Conservation (phyloP, 2,329 filamentous ascomycete species). For the Purpureocillium takamizusanense region DNA sequence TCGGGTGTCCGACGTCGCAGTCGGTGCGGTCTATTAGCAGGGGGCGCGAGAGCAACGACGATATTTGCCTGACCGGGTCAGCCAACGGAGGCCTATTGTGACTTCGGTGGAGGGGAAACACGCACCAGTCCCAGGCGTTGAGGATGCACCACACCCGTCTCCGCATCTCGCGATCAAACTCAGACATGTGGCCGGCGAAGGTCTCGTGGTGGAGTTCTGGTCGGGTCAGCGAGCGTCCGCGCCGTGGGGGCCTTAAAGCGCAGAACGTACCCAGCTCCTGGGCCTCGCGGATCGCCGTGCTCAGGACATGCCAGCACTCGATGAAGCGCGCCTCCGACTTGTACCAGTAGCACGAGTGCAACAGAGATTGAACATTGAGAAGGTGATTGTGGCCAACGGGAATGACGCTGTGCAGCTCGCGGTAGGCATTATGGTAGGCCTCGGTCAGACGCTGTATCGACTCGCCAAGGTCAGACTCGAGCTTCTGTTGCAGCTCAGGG, state of each 20-base stretch:
- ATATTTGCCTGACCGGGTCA: slow-evolving; percentile 21
- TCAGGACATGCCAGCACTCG: slow-evolving; percentile 27
- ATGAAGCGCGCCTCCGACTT: slow-evolving; percentile 25
- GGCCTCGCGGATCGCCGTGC: slow-evolving; percentile 24
- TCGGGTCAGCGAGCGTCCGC: neutral
- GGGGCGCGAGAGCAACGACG: slow-evolving; percentile 21
- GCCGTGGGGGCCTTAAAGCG: too few species aligned
- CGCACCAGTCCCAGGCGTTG: slow-evolving; percentile 28
- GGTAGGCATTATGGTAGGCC: slow-evolving; percentile 21
- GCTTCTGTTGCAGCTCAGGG: slow-evolving; percentile 17
- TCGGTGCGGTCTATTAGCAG: slow-evolving; percentile 24
- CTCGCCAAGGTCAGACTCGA: slow-evolving; percentile 21
- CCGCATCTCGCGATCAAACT: slow-evolving; percentile 26
- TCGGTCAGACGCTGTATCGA: slow-evolving; percentile 18
- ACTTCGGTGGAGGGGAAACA: neutral
- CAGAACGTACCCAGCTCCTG: slow-evolving; percentile 21
- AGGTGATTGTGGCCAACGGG: slow-evolving; percentile 23
- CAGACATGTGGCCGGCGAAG: slow-evolving; percentile 13
- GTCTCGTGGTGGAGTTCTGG: slow-evolving; percentile 22
- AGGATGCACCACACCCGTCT: slow-evolving; percentile 27
- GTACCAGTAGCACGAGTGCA: slow-evolving; percentile 29
- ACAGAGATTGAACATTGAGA: slow-evolving; percentile 22
- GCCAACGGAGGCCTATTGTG: too few species aligned
- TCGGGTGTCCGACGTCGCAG: slow-evolving; percentile 21
- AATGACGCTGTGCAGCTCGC: slow-evolving; percentile 21